Evolutionary conservation across 2,329 filamentous ascomycete species (phyloP), one percentile per base, ranked within the genome.

Genomic region (Phialophora macrospora): DNA sequence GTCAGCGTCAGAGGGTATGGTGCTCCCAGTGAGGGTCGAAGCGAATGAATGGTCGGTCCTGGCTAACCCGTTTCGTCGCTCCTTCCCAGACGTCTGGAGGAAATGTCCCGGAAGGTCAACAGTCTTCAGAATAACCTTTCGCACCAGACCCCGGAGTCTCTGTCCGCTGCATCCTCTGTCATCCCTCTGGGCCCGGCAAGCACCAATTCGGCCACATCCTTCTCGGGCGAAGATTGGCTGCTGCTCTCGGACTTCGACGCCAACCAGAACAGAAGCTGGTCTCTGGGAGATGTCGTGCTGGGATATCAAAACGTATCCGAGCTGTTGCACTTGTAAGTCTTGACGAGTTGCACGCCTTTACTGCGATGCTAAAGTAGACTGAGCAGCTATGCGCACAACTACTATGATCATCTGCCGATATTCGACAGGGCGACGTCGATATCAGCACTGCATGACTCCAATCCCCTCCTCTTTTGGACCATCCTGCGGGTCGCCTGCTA

Each of bases 391-490:
- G 62, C 62, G n/a, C 32, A 30, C 44, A 20, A 59, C 49, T 64
- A 64, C 26, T 38, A 59, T 26, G 48, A 59, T 20, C 62, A 64
- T 48, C 20, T 60, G 3, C 62, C 62, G 14, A 64, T 64, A 12
- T 55, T 64, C 14, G 62, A 64, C 20, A 28, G 28, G 14, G 56
- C 60, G 22, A 55, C 46, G 20, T 64, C 62, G 34, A 46, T 60
- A 26, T 54, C 46, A 32, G 32, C 59, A 11, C 26, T 64, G 20
- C 55, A 59, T 48, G 62, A 64, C 28, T 49, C 44, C 7, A 60
- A 46, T 55, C n/a, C n/a, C 17, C 49, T 64, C 44, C 56, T 64
- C 17, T 60, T 64, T 26, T 64, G 62, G 62, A 64, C 62, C 6
- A 26, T 60, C 9, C 22, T 64, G 26, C 46, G 62, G 14, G 28